A percentile compares a stretch with the other conserved stretches of the same genome.
phyloP scores from a whole-genome alignment of 2,329 filamentous ascomycete species.

The Trichophyton schoenleinii region DNA sequence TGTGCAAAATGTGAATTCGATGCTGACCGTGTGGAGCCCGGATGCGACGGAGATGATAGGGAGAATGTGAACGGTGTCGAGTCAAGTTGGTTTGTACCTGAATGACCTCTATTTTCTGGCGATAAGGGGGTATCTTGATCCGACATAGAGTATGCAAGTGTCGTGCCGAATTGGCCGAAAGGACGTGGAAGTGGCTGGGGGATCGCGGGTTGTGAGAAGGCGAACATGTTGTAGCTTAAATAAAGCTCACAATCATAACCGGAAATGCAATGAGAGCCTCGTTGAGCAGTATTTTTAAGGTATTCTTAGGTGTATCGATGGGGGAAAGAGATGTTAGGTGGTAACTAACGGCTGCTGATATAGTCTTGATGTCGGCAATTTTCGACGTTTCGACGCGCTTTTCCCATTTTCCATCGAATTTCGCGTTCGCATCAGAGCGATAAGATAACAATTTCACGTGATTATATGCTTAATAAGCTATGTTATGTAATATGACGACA shows the following conservation, averaged over 20 bases:
- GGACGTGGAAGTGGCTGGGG: neutral
- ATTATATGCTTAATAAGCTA: neutral
- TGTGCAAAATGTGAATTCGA: conserved; percentile 21
- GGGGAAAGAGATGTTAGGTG: neutral
- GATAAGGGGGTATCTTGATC: neutral
- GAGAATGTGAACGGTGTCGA: neutral
- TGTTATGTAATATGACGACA: neutral
- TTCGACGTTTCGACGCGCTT: neutral
- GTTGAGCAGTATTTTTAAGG: neutral
- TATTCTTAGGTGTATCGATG: neutral
- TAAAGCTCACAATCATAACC: neutral
- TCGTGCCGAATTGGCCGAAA: neutral
- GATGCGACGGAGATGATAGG: neutral
- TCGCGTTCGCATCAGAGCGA: neutral
- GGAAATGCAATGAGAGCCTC: neutral
- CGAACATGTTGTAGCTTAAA: conserved; percentile 10
- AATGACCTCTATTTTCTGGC: neutral
- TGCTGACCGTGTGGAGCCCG: neutral
- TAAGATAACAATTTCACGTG: neutral
- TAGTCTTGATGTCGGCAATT: too few relatives aligned
- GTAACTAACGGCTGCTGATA: neutral
- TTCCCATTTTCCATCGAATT: neutral
- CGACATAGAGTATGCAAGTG: neutral
- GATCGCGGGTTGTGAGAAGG: neutral
- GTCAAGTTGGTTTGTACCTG: neutral